A percentile compares a stretch with the other conserved stretches of the same genome.
Evolutionary conservation across 176 grass and related monocot species (phyloP).

Genomic region (Oryza officinalis): DNA sequence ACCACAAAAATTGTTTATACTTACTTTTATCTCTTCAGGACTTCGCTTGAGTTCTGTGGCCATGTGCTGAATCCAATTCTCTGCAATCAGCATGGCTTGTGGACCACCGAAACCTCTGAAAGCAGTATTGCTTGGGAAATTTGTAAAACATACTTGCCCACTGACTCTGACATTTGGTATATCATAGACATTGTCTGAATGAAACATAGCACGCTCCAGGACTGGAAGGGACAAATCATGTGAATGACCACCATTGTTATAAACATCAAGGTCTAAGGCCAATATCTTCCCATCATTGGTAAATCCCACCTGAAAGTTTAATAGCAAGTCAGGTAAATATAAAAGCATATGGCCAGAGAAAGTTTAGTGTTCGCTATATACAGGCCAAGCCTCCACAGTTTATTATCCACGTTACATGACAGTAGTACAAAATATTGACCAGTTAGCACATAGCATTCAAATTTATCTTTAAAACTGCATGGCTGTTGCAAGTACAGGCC

Average conservation of each 20-base stretch:
- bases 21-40: slow-evolving; percentile 87
- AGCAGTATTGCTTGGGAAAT: slow-evolving; percentile 95
- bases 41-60: slow-evolving; percentile 71
- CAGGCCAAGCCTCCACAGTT: slow-evolving; percentile 5
- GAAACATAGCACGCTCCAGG: slow-evolving; percentile 79
- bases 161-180: slow-evolving; percentile 70
- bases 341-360: not conserved
- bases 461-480: slow-evolving; percentile 8
- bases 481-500: not conserved
- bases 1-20: slow-evolving; percentile 17
- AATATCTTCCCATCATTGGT: slow-evolving; percentile 82
- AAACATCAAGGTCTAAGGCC: slow-evolving; percentile 82
- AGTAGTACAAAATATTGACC: slow-evolving; percentile 3
- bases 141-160: slow-evolving; percentile 91
- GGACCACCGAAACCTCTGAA: slow-evolving; percentile 98
- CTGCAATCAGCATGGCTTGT: slow-evolving; percentile 85
- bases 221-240: slow-evolving; percentile 76
- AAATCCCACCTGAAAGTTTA: slow-evolving; percentile 75
- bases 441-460: slow-evolving; percentile 1
- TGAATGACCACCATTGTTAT: slow-evolving; percentile 86
- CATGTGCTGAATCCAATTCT: slow-evolving; percentile 93
- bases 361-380: not conserved
- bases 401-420: slow-evolving; percentile 5
- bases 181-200: slow-evolving; percentile 89
- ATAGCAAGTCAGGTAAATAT: slow-evolving; percentile 10